Evolutionary conservation across 495 filamentous ascomycete genomes (phyloP), one percentile per base, ranked within the genome.

Genomic region (Recurvomyces mirabilis): DNA sequence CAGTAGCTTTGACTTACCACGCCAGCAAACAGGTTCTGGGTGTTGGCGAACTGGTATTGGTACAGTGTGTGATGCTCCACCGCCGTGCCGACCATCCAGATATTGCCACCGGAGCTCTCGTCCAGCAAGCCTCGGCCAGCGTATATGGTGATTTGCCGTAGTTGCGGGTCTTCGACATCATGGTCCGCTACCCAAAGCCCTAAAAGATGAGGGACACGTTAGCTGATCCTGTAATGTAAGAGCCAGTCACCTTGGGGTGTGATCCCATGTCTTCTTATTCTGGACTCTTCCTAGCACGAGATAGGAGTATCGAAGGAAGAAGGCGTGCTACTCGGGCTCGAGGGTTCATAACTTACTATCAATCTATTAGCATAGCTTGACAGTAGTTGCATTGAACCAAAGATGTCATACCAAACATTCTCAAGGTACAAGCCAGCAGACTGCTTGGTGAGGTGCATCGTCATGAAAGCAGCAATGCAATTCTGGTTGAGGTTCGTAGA

Each of bases 151-250:
- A 87, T 78, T 54, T 78, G 72, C 13, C 70, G 72, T 40, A 71
- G 57, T 18, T 49, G 52, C 0, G 63, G 55, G 50, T 73, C 68
- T 34, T 88, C 83, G 7, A 85, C 60, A 47, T 88, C 83, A 57
- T 86, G 82, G 52, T 86, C 82, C 2, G 79, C 78, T 0, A 72
- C 73, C 79, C 81, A 84, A 9, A 82, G 48, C n/a, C n/a, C n/a
- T n/a, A n/a, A n/a, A n/a, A n/a, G n/a, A n/a, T n/a, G n/a, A n/a
- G n/a, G n/a, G n/a, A n/a, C n/a, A n/a, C n/a, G n/a, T n/a, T n/a
- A n/a, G n/a, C n/a, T n/a, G n/a, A n/a, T n/a, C n/a, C n/a, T n/a
- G n/a, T n/a, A n/a, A n/a, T n/a, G n/a, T n/a, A n/a, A n/a, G n/a
- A n/a, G n/a, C n/a, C n/a, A n/a, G n/a, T n/a, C n/a, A n/a, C n/a